Base-by-base conservation (phyloP, 306 rosid genomes). In the Quillaja saponaria region DNA sequence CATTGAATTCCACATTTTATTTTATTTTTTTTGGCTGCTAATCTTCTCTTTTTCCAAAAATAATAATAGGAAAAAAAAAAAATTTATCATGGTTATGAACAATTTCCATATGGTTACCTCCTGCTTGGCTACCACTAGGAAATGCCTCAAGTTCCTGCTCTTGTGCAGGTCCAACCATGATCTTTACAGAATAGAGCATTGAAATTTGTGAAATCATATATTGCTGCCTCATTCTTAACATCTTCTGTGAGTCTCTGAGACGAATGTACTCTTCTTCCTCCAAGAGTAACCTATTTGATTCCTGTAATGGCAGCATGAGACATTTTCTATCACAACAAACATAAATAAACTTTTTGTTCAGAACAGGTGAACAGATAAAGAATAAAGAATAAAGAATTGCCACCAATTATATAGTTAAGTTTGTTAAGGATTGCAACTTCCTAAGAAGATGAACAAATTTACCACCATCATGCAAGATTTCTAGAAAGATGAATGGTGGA, bases 91-190 rank as follows among this genome's bases (percentile, higher is more conserved):
- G 2, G 2, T 25, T 4, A 25, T 25, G 31, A 25, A 25, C 3
- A 25, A 25, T 25, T 39, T 6, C 7, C 18, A 6, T 38, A 3
- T 5, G 12, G 15, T 56, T 7, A 56, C 38, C 33, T 10, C 91
- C 98, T 77, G 85, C 61, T 49, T 55, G 64, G 77, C 78, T 73
- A 73, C 80, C 82, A 64, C 78, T 64, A 46, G 96, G 99, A 87
- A 81, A 86, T 63, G 95, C 76, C 71, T 92, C 99, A 67, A 92
- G 99, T 71, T 92, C 99, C 72, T 87, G 99, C 65, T 89, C 96
- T 57, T 79, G 82, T 42, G 86, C 90, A 58, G 95, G 91, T 74
- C 85, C 95, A 81, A 79, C 69, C 14, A 60, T 51, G 66, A 89
- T 75, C 81, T 87, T 92, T 25, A 92, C 87, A 62, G 96, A 95